Percentiles rank a stretch among this genome's conserved stretches.
Conservation (phyloP, 768 basidiomycete species). For the Artomyces pyxidatus region DNA sequence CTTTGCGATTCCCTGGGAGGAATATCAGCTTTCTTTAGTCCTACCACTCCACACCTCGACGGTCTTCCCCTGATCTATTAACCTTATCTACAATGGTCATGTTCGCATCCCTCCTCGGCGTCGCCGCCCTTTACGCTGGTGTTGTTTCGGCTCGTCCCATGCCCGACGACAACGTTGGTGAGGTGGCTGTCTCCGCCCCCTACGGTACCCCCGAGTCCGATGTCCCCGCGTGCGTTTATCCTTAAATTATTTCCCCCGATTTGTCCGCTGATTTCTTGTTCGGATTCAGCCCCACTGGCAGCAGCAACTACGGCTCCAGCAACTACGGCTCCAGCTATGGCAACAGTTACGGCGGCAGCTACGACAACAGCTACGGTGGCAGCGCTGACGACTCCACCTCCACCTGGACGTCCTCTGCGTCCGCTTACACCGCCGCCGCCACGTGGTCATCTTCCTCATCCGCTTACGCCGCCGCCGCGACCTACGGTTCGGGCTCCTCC, state of each 20-base stretch:
- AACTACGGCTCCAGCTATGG: slow-evolving; percentile 18
- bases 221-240: not conserved
- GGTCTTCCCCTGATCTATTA: slow-evolving; percentile 28
- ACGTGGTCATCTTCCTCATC: slow-evolving; percentile 31
- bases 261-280: not conserved
- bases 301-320: not conserved
- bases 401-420: slow-evolving; percentile 4
- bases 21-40: slow-evolving; percentile 34
- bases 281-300: too few relatives aligned
- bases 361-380: slow-evolving; percentile 14
- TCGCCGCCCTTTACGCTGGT: slow-evolving; percentile 45
- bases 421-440: not conserved
- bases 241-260: too few relatives aligned
- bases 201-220: not conserved
- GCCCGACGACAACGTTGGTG: slow-evolving; percentile 31
- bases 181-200: not conserved
- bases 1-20: slow-evolving; percentile 56
- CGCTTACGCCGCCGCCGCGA: not conserved
- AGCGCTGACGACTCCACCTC: not conserved
- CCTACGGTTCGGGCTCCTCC: slow-evolving; percentile 54
- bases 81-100: slow-evolving; percentile 48
- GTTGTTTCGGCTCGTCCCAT: slow-evolving; percentile 42
- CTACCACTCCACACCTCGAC: slow-evolving; percentile 40
- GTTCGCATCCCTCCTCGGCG: slow-evolving; percentile 45
- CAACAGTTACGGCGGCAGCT: slow-evolving; percentile 17